Conservation (phyloP, 1,139 yeast species). For the Taphrina wiesneri region DNA sequence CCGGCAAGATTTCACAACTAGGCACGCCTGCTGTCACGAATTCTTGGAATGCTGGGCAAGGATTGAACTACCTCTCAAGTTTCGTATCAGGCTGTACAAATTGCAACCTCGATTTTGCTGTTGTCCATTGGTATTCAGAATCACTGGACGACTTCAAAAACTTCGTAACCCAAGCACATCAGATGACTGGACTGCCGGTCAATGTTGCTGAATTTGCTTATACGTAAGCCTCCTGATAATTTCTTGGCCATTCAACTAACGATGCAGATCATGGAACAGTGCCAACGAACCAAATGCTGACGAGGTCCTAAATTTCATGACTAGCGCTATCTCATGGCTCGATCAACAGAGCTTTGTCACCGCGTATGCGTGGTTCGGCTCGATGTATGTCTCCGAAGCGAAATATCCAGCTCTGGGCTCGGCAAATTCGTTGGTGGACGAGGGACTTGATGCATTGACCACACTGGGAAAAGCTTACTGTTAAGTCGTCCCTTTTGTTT, state of each 20-base stretch:
- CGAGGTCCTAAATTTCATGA: constrained; percentile 26
- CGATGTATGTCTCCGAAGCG: constrained; percentile 29
- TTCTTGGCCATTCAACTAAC: not conserved
- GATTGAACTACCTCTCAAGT: constrained; percentile 19
- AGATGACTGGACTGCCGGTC: constrained; percentile 28
- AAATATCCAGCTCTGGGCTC: constrained; percentile 26
- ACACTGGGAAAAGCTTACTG: constrained; percentile 11
- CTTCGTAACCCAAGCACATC: constrained; percentile 25
- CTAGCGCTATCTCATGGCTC: constrained; percentile 29
- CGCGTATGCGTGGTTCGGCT: constrained; percentile 33
- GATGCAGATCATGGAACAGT: constrained; percentile 13
- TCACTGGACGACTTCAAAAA: constrained; percentile 28
- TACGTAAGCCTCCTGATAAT: not conserved
- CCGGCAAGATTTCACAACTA: constrained; percentile 25
- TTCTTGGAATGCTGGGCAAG: constrained; percentile 24
- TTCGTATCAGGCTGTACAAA: constrained; percentile 26
- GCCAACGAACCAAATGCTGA: constrained; percentile 11
- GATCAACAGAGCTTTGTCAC: constrained; percentile 28
- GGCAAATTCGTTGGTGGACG: constrained; percentile 16
- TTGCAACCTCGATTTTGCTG: constrained; percentile 31
- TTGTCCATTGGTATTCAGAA: constrained; percentile 30
- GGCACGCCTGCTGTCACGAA: constrained; percentile 34
- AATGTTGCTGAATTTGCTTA: constrained; percentile 32
- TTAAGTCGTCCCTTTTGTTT: not conserved
- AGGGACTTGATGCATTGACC: constrained; percentile 10